Conservation (phyloP, 2,329 filamentous ascomycete species). For the Neurospora crassa region DNA sequence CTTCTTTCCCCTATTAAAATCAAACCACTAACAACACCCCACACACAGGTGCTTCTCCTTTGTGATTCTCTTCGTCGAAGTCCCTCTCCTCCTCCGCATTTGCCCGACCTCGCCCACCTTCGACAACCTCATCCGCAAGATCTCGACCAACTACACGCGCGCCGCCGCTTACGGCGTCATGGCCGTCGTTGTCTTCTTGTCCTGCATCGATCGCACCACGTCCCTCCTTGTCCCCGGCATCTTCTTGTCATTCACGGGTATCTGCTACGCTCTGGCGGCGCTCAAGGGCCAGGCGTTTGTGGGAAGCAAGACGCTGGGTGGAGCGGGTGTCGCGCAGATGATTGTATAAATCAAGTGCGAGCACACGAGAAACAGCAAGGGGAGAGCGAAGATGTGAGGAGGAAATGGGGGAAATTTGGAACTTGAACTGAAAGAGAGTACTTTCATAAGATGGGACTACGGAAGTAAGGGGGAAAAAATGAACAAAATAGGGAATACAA, state of each 20-base stretch:
- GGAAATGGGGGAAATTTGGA: no score
- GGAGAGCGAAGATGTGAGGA: no score
- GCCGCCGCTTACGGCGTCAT: conserved; percentile 77
- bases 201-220: conserved; percentile 52
- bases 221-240: conserved; percentile 82
- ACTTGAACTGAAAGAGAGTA: no score
- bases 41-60: conserved; percentile 58
- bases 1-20: neutral
- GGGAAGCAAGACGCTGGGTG: conserved; percentile 91
- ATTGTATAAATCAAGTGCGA: conserved; percentile 55
- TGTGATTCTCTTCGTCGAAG: conserved; percentile 75
- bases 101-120: conserved; percentile 90
- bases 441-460: no score
- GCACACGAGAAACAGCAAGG: no score
- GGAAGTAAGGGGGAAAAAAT: no score
- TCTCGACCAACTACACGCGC: conserved; percentile 96
- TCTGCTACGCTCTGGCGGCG: conserved; percentile 74
- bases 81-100: conserved; percentile 91
- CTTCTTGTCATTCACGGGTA: conserved; percentile 63
- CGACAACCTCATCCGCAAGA: conserved; percentile 78
- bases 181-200: conserved; percentile 77
- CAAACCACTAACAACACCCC: conserved; percentile 1
- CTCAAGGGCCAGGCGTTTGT: conserved; percentile 79
- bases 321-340: conserved; percentile 92
- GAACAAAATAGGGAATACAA: no score